A percentile compares a stretch with the other conserved stretches of the same genome.
Evolutionary conservation across 1,284 basidiomycete genomes (phyloP).

Genomic region (Pterula multifida): DNA sequence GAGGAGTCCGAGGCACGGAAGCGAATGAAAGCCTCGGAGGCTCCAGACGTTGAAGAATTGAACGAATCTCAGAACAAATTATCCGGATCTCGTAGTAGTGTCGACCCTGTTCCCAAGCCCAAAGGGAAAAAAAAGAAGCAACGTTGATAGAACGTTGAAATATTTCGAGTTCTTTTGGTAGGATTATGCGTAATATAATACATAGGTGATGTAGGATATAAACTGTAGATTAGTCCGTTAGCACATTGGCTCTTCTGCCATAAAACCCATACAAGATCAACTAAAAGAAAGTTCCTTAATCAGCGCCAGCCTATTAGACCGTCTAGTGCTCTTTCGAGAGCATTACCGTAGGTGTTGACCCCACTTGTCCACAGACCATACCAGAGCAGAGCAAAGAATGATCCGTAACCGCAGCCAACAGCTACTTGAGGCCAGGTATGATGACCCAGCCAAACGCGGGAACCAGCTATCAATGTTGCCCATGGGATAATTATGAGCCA

Average conservation of each 20-base stretch:
- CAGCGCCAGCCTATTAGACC: not conserved
- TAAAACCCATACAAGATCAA: not conserved
- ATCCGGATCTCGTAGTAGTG: slow-evolving; percentile 20
- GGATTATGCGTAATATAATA: slow-evolving; percentile 11
- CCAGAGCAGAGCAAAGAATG: slow-evolving; percentile 45
- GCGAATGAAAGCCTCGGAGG: slow-evolving; percentile 30
- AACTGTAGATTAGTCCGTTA: not conserved
- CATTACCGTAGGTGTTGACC: slow-evolving; percentile 19
- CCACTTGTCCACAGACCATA: slow-evolving; percentile 44
- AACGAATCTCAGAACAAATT: slow-evolving; percentile 49
- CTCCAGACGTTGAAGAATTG: slow-evolving; percentile 61
- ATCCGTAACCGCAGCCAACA: slow-evolving; percentile 54
- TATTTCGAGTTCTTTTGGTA: slow-evolving; percentile 10
- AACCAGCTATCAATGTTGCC: slow-evolving; percentile 46
- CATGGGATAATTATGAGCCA: slow-evolving; percentile 34
- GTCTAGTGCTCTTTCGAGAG: not conserved
- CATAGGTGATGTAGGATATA: slow-evolving; percentile 1
- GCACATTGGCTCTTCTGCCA: not conserved
- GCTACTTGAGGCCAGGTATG: slow-evolving; percentile 68
- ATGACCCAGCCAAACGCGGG: slow-evolving; percentile 71
- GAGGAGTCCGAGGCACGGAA: slow-evolving; percentile 25
- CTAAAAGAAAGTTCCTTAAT: not conserved
- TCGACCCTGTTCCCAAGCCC: slow-evolving; percentile 11
- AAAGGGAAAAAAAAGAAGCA: slow-evolving; percentile 22
- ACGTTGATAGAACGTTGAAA: slow-evolving; percentile 14